phyloP scores from a whole-genome alignment of 108 stramenopile species.

The Pseudonitzschia multistriata region DNA sequence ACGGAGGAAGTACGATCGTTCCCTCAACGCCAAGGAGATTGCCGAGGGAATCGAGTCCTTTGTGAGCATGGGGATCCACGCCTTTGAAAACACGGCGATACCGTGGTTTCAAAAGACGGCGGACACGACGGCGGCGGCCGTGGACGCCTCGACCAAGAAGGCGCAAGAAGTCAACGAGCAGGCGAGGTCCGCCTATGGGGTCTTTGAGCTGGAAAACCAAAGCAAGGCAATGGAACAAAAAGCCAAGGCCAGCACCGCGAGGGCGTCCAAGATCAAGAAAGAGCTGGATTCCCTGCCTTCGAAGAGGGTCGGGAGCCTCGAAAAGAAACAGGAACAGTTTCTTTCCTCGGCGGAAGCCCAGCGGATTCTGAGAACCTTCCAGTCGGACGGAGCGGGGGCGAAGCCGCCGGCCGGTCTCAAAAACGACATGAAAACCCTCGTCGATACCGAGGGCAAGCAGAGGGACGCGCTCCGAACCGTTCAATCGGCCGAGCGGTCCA shows the following conservation, averaged over 20 bases:
- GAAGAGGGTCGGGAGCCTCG: background rate
- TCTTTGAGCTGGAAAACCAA: constrained; percentile 15
- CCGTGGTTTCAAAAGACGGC: constrained; percentile 29
- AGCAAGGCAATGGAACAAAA: constrained; percentile 19
- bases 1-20: constrained; percentile 30
- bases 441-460: constrained; percentile 3
- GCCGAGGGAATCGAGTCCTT: constrained; percentile 18
- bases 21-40: constrained; percentile 31
- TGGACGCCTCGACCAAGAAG: constrained; percentile 2
- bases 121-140: constrained; percentile 7
- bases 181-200: background rate
- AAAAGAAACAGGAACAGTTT: background rate
- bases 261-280: constrained; percentile 11
- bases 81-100: constrained; percentile 18
- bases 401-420: background rate
- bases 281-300: background rate
- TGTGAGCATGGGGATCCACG: constrained; percentile 11
- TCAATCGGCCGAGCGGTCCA: background rate
- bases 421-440: background rate
- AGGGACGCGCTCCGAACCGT: background rate
- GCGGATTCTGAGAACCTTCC: constrained; percentile 3
- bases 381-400: background rate
- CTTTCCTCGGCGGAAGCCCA: constrained; percentile 5
- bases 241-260: background rate
- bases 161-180: constrained; percentile 1